Evolutionary conservation across 495 filamentous ascomycete genomes (phyloP).

Genomic region (Sabuloglossum arenarium): DNA sequence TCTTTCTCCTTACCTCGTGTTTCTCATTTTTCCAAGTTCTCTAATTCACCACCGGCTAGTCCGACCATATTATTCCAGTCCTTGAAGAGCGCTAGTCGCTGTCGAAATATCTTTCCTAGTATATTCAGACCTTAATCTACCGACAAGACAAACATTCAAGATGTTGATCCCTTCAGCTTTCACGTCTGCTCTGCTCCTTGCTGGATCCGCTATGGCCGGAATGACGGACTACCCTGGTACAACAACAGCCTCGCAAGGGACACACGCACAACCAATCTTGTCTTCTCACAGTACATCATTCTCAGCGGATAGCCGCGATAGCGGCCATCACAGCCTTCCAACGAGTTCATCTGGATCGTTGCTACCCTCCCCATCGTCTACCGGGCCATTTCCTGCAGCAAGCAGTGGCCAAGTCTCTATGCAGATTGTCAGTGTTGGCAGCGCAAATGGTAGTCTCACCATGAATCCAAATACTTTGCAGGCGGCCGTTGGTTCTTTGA

Average conservation of each 20-base stretch:
- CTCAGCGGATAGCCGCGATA: too few species aligned
- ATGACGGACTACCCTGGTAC: not conserved
- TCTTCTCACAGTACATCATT: not conserved
- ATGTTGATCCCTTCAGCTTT: not conserved
- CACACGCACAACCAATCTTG: too few species aligned
- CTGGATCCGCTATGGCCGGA: not conserved
- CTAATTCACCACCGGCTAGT: not conserved
- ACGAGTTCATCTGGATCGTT: too few species aligned
- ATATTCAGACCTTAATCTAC: not conserved
- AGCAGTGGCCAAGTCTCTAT: conserved; percentile 1
- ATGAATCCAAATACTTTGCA: conserved; percentile 21
- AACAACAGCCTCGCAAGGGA: not conserved
- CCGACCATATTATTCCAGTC: not conserved
- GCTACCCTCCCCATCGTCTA: too few species aligned
- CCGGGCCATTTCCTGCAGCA: too few species aligned
- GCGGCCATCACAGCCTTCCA: too few species aligned
- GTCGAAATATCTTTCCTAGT: not conserved
- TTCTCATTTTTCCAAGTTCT: not conserved
- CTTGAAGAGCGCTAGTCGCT: not conserved
- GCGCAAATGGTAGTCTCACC: conserved; percentile 9
- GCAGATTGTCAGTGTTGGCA: conserved; percentile 7
- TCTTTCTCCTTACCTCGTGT: not conserved
- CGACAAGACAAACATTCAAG: not conserved
- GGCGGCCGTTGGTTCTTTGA: conserved; percentile 22
- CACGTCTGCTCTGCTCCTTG: not conserved